Conservation (phyloP, 116 monocot genomes). For the Iris pallida region DNA sequence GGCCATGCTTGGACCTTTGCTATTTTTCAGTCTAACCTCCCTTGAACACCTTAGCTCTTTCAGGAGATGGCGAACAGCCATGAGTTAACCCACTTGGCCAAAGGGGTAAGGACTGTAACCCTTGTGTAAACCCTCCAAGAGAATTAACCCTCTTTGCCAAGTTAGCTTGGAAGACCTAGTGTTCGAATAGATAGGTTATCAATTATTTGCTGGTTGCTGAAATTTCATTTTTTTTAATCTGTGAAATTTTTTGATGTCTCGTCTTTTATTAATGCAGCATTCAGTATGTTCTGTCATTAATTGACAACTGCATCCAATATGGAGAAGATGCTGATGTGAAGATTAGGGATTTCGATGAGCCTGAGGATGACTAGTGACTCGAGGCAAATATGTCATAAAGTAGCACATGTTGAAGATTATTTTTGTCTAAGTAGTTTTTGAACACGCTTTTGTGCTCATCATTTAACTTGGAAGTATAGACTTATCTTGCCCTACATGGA, state of each 20-base stretch:
- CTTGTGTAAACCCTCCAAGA: constrained; percentile 11
- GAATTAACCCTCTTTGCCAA: constrained; percentile 9
- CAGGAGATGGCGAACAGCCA: too few relatives aligned
- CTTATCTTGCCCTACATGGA: background rate
- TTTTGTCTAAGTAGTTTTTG: background rate
- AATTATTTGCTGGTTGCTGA: too few relatives aligned
- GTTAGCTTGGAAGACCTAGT: too few relatives aligned
- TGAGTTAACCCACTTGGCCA: too few relatives aligned
- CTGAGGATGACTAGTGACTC: constrained; percentile 6
- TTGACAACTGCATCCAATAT: constrained; percentile 15
- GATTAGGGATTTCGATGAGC: constrained; percentile 56
- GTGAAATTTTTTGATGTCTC: background rate
- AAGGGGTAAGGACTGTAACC: too few relatives aligned
- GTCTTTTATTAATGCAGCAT: constrained; percentile 20
- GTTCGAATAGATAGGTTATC: too few relatives aligned
- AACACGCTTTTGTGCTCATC: background rate
- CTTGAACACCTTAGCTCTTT: too few relatives aligned
- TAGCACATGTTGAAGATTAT: background rate
- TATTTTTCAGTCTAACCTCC: too few relatives aligned
- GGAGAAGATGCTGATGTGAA: constrained; percentile 92
- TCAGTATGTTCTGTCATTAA: constrained; percentile 62
- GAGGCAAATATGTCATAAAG: background rate
- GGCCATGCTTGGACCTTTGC: too few relatives aligned
- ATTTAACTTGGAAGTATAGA: background rate
- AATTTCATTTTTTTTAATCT: too few relatives aligned